These are phyloP conservation scores for Wickerhamiella azymoides DNA, from an alignment of 805 yeast genomes.

Conservation along the genomic window DNA sequence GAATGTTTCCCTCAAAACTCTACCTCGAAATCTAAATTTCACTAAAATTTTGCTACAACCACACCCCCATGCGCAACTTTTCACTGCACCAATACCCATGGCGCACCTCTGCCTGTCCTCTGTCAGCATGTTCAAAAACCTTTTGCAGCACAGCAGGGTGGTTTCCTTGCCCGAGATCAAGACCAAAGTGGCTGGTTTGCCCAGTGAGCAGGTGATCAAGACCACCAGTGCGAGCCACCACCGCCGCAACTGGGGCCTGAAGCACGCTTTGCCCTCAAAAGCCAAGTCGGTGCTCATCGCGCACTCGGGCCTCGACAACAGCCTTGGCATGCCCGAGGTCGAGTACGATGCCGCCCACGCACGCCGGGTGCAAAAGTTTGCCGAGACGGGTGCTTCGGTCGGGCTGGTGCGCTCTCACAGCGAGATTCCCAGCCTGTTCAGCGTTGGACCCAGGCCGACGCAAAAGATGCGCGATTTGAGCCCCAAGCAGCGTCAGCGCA, in stretches of 20 bases:
- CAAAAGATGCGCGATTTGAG: slow-evolving; percentile 6
- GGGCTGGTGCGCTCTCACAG: neutral
- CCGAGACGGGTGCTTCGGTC: slow-evolving; percentile 20
- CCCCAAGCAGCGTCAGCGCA: slow-evolving; percentile 13
- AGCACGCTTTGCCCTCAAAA: slow-evolving; percentile 20
- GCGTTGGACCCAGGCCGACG: slow-evolving; percentile 11
- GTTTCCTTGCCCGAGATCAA: slow-evolving; percentile 17
- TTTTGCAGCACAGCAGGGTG: slow-evolving; percentile 19
- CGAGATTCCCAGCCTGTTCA: slow-evolving; percentile 14
- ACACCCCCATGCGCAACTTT: neutral
- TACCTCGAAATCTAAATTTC: too few relatives aligned
- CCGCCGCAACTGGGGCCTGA: slow-evolving; percentile 28
- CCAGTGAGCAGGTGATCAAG: slow-evolving; percentile 21
- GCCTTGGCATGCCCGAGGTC: slow-evolving; percentile 21
- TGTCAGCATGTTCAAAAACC: slow-evolving; percentile 12
- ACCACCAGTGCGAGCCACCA: slow-evolving; percentile 24
- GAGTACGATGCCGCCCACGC: slow-evolving; percentile 19
- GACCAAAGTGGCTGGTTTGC: slow-evolving; percentile 14
- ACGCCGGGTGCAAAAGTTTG: slow-evolving; percentile 21
- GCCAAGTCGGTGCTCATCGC: slow-evolving; percentile 19
- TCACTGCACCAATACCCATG: neutral
- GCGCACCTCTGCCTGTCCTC: neutral
- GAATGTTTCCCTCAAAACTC: too few relatives aligned
- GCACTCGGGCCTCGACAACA: slow-evolving; percentile 20
- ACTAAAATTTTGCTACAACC: too few relatives aligned